Conservation (phyloP, 1,284 basidiomycete species). For the Ganoderma leucocontextum region DNA sequence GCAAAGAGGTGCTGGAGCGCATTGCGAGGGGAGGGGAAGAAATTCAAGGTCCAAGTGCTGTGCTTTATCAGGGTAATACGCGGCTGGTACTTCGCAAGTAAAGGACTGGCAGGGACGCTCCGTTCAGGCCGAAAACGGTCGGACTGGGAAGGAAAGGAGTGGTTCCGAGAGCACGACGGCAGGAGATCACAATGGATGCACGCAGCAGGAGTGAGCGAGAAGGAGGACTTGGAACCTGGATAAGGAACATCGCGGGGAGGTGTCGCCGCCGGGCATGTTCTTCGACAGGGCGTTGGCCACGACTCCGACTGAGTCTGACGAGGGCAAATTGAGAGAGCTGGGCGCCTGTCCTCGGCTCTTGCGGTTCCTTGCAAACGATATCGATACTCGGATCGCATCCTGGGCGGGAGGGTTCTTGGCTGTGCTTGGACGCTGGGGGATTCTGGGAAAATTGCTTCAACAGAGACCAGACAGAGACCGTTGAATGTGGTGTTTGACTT, state of each 20-base stretch:
- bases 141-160: background rate
- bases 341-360: background rate
- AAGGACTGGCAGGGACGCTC: background rate
- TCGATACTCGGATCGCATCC: background rate
- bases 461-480: background rate
- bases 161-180: background rate
- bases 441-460: background rate
- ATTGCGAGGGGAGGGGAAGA: background rate
- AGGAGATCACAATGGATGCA: background rate
- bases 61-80: background rate
- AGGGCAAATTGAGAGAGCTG: background rate
- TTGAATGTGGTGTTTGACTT: background rate
- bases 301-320: background rate
- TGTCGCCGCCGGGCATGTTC: background rate
- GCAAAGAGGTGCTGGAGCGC: constrained; percentile 9
- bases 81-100: background rate
- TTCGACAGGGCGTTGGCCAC: background rate
- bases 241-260: background rate
- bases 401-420: background rate
- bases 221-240: background rate
- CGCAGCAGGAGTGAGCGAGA: background rate
- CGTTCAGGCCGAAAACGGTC: too few relatives aligned
- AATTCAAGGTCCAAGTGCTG: too few relatives aligned
- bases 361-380: background rate
- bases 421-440: background rate